phyloP scores from a whole-genome alignment of 805 yeast species.

The Candida ovalis region DNA sequence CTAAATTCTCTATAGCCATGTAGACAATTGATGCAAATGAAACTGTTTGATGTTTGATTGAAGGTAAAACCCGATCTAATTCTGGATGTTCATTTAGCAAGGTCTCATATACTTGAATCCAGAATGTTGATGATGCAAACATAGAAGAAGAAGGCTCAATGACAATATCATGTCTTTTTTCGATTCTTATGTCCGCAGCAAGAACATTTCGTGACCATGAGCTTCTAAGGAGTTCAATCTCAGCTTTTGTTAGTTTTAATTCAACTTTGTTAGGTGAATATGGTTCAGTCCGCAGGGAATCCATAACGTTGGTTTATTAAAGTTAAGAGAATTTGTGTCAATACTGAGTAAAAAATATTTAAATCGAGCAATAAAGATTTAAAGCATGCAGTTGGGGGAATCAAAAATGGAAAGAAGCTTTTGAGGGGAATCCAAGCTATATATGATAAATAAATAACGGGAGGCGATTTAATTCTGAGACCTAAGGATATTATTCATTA shows the following conservation, averaged over 20 bases:
- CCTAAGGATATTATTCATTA: too few relatives aligned
- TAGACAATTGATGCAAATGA: constrained; percentile 68
- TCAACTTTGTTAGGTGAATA: background rate
- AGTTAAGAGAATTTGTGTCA: background rate
- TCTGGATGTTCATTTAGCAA: constrained; percentile 50
- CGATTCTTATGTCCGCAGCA: constrained; percentile 2
- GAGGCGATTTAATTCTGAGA: too few relatives aligned
- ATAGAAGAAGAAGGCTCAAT: constrained; percentile 25
- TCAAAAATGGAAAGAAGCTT: too few relatives aligned
- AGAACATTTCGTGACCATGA: constrained; percentile 14
- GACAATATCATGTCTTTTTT: constrained; percentile 3
- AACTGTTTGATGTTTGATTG: constrained; percentile 65
- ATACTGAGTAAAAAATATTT: too few relatives aligned
- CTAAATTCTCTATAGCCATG: constrained; percentile 55
- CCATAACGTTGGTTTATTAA: background rate
- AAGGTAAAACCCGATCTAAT: constrained; percentile 56
- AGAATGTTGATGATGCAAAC: constrained; percentile 53
- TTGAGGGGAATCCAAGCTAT: too few relatives aligned
- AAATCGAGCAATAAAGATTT: too few relatives aligned
- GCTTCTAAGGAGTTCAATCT: constrained; percentile 9
- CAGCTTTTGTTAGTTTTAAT: constrained; percentile 10
- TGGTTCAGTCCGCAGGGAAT: background rate
- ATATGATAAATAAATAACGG: too few relatives aligned
- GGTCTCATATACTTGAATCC: constrained; percentile 65
- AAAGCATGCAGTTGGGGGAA: too few relatives aligned